phyloP scores from a whole-genome alignment of 140 eudicot genomes.

The Bidens hawaiensis region DNA sequence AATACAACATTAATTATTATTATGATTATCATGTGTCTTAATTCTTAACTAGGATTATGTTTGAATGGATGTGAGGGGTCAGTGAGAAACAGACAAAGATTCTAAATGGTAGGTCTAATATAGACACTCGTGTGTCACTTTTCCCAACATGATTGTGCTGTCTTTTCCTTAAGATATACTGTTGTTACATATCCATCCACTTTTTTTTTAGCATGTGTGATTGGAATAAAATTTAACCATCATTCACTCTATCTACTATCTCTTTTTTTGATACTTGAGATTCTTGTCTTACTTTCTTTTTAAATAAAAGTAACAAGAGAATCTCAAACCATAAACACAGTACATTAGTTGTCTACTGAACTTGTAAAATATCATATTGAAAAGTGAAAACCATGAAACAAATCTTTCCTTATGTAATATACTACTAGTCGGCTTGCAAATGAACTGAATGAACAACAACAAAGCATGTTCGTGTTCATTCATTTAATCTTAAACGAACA shows the following conservation, averaged over 20 bases:
- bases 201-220: constrained; percentile 41
- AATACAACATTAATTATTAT: neutral
- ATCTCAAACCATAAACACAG: constrained; percentile 19
- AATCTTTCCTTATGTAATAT: too few species aligned
- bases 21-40: too few species aligned
- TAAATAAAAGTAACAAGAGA: constrained; percentile 19
- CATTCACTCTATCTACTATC: constrained; percentile 23
- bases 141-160: constrained; percentile 42
- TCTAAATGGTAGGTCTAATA: constrained; percentile 59
- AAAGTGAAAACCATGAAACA: constrained; percentile 12
- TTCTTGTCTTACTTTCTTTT: neutral
- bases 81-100: constrained; percentile 43
- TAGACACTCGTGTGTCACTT: constrained; percentile 44
- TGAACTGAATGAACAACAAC: too few species aligned
- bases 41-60: neutral
- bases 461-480: too few species aligned
- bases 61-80: constrained; percentile 19
- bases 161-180: constrained; percentile 40
- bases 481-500: too few species aligned
- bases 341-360: constrained; percentile 22
- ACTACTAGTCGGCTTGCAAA: too few species aligned
- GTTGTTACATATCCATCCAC: too few species aligned
- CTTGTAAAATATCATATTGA: too few species aligned
- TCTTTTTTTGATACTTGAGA: neutral
- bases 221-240: constrained; percentile 29